Base-by-base conservation (phyloP, 2,329 filamentous ascomycete species). In the Didymella sp. region DNA sequence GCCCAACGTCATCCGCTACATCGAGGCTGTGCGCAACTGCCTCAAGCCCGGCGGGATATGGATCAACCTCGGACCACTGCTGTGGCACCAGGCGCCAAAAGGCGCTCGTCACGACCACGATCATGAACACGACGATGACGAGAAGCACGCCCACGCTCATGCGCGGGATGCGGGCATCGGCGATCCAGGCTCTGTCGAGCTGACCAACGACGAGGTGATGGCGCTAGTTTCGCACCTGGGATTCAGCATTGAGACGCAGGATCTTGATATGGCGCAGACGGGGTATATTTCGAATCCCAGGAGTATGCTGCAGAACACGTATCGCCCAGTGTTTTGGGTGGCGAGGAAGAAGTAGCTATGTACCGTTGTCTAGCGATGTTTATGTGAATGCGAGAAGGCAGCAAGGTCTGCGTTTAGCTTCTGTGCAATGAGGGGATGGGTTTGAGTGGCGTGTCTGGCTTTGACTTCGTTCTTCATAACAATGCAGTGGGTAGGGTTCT, bases 11-110 rank as follows among this genome's bases (percentile, higher is more conserved):
- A 89, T 98, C 51, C 86, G 89, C 2, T 99, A 99, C 72, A 85
- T 99, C 30, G 88, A 96, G 72, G 88, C 92, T 1, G 90, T 98
- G 51, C 80, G 79, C 38, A 85, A 90, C 71, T 96, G 93, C 69
- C 83, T 99, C 46, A 87, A 85, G 64, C 81, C 86, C 0, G 90
- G 89, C 24, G 95, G 95, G 0, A 69, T 96, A 4, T 90, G 96
- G 81, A 84, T 96, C 71, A 99, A 99, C 70, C 80, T 96, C 22
- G 95, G 95, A 0, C 95, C 95, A 0, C 78, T 99, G 51, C 80
- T 98, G 37, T 99, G 95, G 95, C 96, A 99, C 75, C 98, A 96
- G 74, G 92, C 96, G 73, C 89, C 92, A 64, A 84, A 88, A 38
- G 82, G 85, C 1, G 85, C 85, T 0, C 28, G 33, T 11, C 33